Percentiles rank a stretch among this genome's conserved stretches.
These are phyloP conservation scores for Ustanciosporium gigantosporum DNA, from an alignment of 1,284 basidiomycete genomes.

Conservation along the genomic window DNA sequence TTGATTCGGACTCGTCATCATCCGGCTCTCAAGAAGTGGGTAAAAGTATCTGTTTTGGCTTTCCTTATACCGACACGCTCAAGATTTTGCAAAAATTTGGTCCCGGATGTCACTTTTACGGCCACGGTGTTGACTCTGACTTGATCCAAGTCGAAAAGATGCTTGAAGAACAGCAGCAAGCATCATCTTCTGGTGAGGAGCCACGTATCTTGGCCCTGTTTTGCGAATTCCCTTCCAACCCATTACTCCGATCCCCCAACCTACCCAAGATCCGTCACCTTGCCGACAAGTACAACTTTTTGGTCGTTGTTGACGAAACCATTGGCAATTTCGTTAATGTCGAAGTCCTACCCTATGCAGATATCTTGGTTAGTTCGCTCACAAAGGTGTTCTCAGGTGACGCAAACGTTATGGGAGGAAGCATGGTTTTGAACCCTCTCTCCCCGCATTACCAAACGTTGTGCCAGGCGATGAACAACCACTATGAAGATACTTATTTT, in stretches of 20 bases:
- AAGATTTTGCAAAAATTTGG: constrained; percentile 98
- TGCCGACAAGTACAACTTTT: constrained; percentile 85
- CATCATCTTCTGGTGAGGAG: constrained; percentile 4
- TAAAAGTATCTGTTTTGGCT: constrained; percentile 67
- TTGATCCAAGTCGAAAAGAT: constrained; percentile 74
- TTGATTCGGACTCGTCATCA: too few species aligned
- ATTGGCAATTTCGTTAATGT: constrained; percentile 96
- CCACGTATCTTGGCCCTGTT: constrained; percentile 63
- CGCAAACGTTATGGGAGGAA: constrained; percentile 93
- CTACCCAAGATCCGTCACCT: constrained; percentile 76
- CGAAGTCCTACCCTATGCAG: constrained; percentile 83
- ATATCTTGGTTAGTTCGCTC: constrained; percentile 90
- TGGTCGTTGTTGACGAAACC: constrained; percentile 91
- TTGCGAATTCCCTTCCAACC: constrained; percentile 93
- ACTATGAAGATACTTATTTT: constrained; percentile 86
- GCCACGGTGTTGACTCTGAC: constrained; percentile 76
- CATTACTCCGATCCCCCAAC: constrained; percentile 81
- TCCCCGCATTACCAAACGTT: constrained; percentile 72
- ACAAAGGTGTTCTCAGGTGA: constrained; percentile 96
- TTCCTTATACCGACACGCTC: constrained; percentile 96
- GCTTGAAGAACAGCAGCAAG: constrained; percentile 65
- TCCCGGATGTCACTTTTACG: constrained; percentile 87
- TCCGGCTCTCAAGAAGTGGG: constrained; percentile 11
- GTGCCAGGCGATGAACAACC: constrained; percentile 68
- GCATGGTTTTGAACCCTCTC: constrained; percentile 72